Evolutionary conservation across 2,329 filamentous ascomycete genomes (phyloP).

Genomic region (Aspergillus uvarum): DNA sequence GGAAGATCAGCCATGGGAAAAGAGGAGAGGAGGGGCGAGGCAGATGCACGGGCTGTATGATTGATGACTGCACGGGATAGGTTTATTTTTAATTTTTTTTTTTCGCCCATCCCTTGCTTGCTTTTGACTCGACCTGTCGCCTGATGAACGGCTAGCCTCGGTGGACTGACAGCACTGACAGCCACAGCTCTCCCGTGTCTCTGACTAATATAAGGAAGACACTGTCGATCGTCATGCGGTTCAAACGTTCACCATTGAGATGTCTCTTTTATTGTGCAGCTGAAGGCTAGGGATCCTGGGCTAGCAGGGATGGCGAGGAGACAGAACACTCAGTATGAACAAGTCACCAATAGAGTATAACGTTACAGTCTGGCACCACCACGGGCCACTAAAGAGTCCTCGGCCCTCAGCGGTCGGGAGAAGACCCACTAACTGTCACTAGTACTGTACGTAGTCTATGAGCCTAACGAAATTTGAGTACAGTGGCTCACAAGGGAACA

Average conservation of each 20-base stretch:
- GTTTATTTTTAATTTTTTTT: no score
- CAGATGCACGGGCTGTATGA: background rate
- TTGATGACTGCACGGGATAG: background rate
- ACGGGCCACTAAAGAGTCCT: no score
- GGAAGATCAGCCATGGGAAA: slow-evolving; percentile 28
- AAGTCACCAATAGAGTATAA: no score
- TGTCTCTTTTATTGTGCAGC: no score
- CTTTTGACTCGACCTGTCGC: background rate
- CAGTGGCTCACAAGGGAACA: background rate
- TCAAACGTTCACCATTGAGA: no score
- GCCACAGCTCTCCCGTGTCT: background rate
- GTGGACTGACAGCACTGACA: background rate
- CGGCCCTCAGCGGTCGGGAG: no score
- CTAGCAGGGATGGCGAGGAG: background rate
- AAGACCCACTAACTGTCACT: no score
- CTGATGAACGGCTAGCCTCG: no score
- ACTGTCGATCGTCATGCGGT: background rate
- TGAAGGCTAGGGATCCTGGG: no score
- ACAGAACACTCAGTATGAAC: no score
- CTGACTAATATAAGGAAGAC: background rate
- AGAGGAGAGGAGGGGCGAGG: background rate
- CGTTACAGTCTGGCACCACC: no score
- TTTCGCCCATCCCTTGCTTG: no score
- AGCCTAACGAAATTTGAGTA: background rate
- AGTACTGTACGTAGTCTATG: background rate